These are phyloP conservation scores for Ehretia macrophylla DNA, from an alignment of 257 asterid genomes.

Conservation along the genomic window DNA sequence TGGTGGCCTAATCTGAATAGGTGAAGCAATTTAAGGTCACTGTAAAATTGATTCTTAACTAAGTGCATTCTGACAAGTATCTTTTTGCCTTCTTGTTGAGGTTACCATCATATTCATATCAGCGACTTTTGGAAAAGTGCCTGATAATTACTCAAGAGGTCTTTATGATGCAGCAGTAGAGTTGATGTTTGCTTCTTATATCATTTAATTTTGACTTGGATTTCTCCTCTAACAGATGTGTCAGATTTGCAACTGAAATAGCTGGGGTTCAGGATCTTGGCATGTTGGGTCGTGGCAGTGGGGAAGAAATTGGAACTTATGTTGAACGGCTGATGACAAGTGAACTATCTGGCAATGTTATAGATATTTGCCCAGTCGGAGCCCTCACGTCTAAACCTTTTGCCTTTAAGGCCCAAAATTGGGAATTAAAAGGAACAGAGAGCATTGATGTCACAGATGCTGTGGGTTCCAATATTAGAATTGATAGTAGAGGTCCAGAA, in stretches of 20 bases:
- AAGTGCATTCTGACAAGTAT: too few species aligned
- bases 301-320: conserved; percentile 99
- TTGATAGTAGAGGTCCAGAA: conserved; percentile 99
- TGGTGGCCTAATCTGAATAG: too few species aligned
- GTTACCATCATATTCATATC: too few species aligned
- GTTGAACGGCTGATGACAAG: conserved; percentile 97
- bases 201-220: conserved; percentile 9
- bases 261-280: conserved; percentile 99
- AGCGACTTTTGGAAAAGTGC: too few species aligned
- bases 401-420: conserved; percentile 97
- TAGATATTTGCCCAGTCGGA: conserved; percentile 98
- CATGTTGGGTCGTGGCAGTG: conserved; percentile 99
- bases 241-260: conserved; percentile 87
- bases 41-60: too few species aligned
- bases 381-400: conserved; percentile 98
- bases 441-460: conserved; percentile 98
- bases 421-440: conserved; percentile 99
- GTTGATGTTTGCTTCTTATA: too few species aligned
- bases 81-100: too few species aligned
- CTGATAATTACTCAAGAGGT: too few species aligned
- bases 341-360: conserved; percentile 96
- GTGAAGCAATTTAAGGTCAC: too few species aligned
- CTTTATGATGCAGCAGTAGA: not conserved
- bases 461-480: conserved; percentile 98
- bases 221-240: conserved; percentile 64